Base-by-base conservation (phyloP, 2,329 filamentous ascomycete genomes). In the Fusarium annulatum region DNA sequence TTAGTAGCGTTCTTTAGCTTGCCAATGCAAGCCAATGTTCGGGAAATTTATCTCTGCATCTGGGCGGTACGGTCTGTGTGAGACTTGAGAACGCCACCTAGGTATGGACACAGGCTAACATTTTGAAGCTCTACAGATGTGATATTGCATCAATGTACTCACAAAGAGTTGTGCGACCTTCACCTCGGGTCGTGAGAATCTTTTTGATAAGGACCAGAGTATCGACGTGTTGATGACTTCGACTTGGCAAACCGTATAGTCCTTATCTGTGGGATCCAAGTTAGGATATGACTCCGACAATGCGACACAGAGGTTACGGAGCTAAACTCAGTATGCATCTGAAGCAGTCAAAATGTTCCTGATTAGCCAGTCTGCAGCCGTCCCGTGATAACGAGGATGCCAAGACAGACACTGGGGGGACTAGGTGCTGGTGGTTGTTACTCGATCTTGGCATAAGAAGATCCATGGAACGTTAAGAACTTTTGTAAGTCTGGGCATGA, bases 401-500 rank as follows among this genome's bases (percentile, higher is more conserved):
- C 71, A 51, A 73, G 76, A 62, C 34, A 61, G 41, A 48, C 61
- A 69, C 67, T 61, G 48, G 53, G 9, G 38, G 53, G 7, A 33
- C 63, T 52, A 41, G 64, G 51, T 33, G 34, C 38, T 46, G 38
- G 33, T 48, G 33, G 26, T 53, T 18, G 34, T 55, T 67, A 62
- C 53, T 74, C 59, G 36, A 46, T 33, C 71, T 72, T 65, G 55
- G 45, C 71, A n/a, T 42, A n/a, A 52, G n/a, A 49, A 56, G 39
- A 53, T 58, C 43, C 49, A 66, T 49, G 64, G 43, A 49, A 43
- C 33, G 18, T 33, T n/a, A 57, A 74, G 72, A 61, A 72, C 72
- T 68, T 74, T 74, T 74, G 72, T 55, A 58, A 74, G 67, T 58
- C 73, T 74, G 67, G 70, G 67, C 67, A 26, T 70, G 66, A 70